These are phyloP conservation scores for Catunica adiposa DNA, from an alignment of 2,329 filamentous ascomycete genomes.

Conservation along the genomic window DNA sequence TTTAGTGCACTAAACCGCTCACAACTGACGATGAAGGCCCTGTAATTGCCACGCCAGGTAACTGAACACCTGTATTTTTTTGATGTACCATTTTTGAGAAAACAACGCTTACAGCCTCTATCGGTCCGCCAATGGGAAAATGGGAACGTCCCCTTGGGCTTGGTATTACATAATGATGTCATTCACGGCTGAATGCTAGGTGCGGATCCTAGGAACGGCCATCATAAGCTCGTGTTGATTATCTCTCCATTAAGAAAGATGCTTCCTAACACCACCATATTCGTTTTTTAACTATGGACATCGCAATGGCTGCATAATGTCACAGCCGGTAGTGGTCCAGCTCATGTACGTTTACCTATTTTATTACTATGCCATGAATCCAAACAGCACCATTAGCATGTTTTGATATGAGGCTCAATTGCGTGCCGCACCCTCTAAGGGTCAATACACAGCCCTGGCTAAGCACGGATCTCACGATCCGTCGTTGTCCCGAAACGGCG, in stretches of 20 bases:
- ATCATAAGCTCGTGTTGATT: not conserved
- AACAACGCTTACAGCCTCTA: not conserved
- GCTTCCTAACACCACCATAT: too few species aligned
- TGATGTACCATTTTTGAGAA: too few species aligned
- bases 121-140: not conserved
- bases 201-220: not conserved
- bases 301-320: too few species aligned
- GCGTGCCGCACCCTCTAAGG: not conserved
- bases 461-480: not conserved
- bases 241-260: not conserved
- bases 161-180: not conserved
- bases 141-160: not conserved
- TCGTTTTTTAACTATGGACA: too few species aligned
- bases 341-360: too few species aligned
- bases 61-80: not conserved
- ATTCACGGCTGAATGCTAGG: not conserved
- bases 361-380: too few species aligned
- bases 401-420: constrained; percentile 3
- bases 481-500: not conserved
- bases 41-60: not conserved
- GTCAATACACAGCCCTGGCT: constrained; percentile 1
- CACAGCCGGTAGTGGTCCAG: too few species aligned
- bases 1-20: not conserved
- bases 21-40: too few species aligned
- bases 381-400: not conserved